Evolutionary conservation across 352 stramenopile genomes (phyloP).

Genomic region (Phytophthora sansomeana): DNA sequence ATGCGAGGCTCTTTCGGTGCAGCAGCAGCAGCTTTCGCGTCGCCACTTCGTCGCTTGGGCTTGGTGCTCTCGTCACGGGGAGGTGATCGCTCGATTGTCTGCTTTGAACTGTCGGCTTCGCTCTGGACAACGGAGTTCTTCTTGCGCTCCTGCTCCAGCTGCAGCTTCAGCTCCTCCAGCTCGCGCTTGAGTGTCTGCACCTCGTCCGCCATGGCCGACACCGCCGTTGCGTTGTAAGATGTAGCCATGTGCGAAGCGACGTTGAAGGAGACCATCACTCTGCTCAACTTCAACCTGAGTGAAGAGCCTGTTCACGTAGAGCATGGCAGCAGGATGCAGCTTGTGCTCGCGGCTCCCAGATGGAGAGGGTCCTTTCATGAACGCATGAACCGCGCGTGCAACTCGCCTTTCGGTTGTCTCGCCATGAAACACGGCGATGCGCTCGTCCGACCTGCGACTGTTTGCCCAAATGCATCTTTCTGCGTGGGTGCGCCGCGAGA

Average conservation of each 20-base stretch:
- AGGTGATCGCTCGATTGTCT: constrained; percentile 11
- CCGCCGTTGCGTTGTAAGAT: constrained; percentile 7
- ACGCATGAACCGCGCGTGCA: no score
- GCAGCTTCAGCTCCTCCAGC: constrained; percentile 60
- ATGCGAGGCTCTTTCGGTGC: constrained; percentile 11
- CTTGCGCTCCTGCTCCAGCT: constrained; percentile 54
- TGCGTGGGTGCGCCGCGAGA: no score
- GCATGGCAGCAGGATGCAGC: no score
- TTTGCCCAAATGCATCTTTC: no score
- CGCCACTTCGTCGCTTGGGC: constrained; percentile 8
- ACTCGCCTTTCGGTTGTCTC: no score
- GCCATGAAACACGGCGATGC: no score
- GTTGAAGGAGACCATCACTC: constrained; percentile 64
- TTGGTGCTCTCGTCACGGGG: constrained; percentile 11
- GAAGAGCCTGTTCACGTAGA: neutral
- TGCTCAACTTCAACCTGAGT: constrained; percentile 17
- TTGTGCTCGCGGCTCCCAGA: no score
- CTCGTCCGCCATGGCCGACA: constrained; percentile 42
- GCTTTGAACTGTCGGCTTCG: neutral
- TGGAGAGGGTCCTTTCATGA: no score
- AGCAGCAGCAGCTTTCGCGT: constrained; percentile 7
- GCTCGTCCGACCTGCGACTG: no score
- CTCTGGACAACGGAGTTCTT: constrained; percentile 30
- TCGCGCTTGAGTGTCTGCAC: constrained; percentile 62
- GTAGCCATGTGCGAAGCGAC: constrained; percentile 53